Evolutionary conservation across 2,329 filamentous ascomycete genomes (phyloP).

Genomic region (Chaetothyriales sp.): DNA sequence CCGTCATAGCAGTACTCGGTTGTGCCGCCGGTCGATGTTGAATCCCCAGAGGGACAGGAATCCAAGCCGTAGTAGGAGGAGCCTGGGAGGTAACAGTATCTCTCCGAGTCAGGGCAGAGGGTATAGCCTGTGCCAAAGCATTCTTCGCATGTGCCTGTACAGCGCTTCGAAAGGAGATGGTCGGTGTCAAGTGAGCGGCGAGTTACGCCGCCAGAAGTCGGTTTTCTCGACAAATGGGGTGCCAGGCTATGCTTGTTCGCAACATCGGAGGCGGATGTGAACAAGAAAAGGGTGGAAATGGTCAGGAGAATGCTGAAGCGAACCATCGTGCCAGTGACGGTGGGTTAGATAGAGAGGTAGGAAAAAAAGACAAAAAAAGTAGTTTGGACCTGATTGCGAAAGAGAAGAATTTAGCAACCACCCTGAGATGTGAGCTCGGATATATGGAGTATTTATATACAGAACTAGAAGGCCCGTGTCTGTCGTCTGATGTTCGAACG

Average conservation of each 20-base stretch:
- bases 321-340: constrained; percentile 11
- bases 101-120: constrained; percentile 7
- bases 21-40: constrained; percentile 1
- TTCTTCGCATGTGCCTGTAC: constrained; percentile 10
- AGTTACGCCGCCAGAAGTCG: constrained; percentile 2
- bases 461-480: too few species aligned
- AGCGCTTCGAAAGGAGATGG: constrained; percentile 9
- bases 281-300: constrained; percentile 6
- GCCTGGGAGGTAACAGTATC: constrained; percentile 12
- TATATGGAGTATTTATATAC: too few species aligned
- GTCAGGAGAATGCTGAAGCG: constrained; percentile 4
- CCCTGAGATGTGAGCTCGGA: too few species aligned
- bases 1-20: constrained; percentile 6
- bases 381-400: too few species aligned
- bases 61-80: constrained; percentile 10
- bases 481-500: too few species aligned
- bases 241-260: constrained; percentile 2
- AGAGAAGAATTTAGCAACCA: too few species aligned
- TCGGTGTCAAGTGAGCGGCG: constrained; percentile 4
- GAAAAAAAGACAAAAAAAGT: too few species aligned
- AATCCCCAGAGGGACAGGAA: constrained; percentile 3
- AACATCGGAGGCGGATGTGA: constrained; percentile 4
- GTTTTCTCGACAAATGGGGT: constrained; percentile 1
- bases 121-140: constrained; percentile 13
- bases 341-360: too few species aligned